A percentile compares a stretch with the other conserved stretches of the same genome.
Conservation (phyloP, 768 basidiomycete genomes). For the Kwoniella botswanensis region DNA sequence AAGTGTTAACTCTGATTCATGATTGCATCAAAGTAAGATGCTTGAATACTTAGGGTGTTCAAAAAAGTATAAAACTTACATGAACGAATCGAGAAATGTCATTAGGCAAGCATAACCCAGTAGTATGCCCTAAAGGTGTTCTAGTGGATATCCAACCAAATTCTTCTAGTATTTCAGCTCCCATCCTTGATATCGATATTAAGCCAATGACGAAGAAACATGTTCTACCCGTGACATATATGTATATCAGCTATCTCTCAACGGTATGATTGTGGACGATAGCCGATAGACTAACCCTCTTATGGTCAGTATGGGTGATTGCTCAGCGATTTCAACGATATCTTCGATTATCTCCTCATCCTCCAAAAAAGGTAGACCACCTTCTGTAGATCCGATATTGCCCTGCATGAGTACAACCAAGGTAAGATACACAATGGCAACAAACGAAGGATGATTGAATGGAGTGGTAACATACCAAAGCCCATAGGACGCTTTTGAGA, state of each 20-base stretch:
- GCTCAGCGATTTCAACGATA: constrained; percentile 87
- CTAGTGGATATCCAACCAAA: constrained; percentile 90
- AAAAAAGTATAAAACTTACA: constrained; percentile 61
- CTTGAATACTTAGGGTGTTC: no score
- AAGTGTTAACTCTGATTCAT: no score
- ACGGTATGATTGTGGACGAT: no score
- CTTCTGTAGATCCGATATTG: constrained; percentile 85
- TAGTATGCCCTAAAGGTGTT: constrained; percentile 81
- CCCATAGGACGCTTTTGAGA: constrained; percentile 95
- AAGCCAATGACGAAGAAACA: constrained; percentile 95
- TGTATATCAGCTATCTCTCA: neutral
- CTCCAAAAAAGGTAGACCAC: constrained; percentile 92
- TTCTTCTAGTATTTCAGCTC: constrained; percentile 90
- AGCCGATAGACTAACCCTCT: constrained; percentile 72
- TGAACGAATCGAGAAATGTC: constrained; percentile 79
- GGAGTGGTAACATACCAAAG: constrained; percentile 70
- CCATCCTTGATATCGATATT: constrained; percentile 87
- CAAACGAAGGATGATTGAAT: neutral
- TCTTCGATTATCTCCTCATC: constrained; percentile 92
- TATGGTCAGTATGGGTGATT: constrained; percentile 85
- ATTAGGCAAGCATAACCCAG: constrained; percentile 87
- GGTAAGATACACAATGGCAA: neutral
- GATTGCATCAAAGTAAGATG: no score
- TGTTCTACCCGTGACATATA: constrained; percentile 65
- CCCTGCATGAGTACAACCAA: constrained; percentile 65